phyloP scores from a whole-genome alignment of 2,329 filamentous ascomycete species.

The Fusarium sp. region DNA sequence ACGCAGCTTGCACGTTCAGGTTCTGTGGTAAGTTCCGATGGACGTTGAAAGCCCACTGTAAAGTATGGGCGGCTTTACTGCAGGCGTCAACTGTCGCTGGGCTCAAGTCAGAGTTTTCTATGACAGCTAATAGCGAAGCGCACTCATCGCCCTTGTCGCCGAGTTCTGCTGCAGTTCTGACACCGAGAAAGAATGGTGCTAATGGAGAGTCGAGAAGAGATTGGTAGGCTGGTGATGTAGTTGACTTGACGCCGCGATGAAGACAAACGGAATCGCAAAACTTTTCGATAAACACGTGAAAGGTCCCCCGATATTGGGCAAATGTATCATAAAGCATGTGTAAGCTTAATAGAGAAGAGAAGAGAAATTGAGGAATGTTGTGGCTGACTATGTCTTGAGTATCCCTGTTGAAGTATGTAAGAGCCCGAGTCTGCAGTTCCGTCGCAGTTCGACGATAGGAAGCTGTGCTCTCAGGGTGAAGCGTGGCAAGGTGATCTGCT shows the following conservation, averaged over 20 bases:
- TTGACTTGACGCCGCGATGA: constrained; percentile 58
- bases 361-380: constrained; percentile 59
- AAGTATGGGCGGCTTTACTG: constrained; percentile 45
- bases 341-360: constrained; percentile 59
- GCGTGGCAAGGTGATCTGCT: constrained; percentile 56
- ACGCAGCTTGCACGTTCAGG: constrained; percentile 50
- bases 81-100: constrained; percentile 48
- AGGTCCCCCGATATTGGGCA: constrained; percentile 53
- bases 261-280: constrained; percentile 59
- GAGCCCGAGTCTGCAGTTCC: constrained; percentile 60
- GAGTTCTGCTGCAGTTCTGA: constrained; percentile 30
- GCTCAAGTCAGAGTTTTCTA: constrained; percentile 52
- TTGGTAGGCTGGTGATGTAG: constrained; percentile 54
- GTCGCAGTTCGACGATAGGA: constrained; percentile 55
- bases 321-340: constrained; percentile 65
- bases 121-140: constrained; percentile 46
- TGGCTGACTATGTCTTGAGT: constrained; percentile 43
- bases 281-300: constrained; percentile 57
- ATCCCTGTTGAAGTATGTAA: constrained; percentile 56
- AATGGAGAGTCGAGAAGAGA: constrained; percentile 55
- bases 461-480: constrained; percentile 35
- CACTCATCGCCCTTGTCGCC: constrained; percentile 47
- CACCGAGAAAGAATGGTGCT: constrained; percentile 43
- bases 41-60: constrained; percentile 55
- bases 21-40: constrained; percentile 44